Evolutionary conservation across 1,284 basidiomycete genomes (phyloP), one percentile per base, ranked within the genome.

Genomic region (Boletus hoseneyae): DNA sequence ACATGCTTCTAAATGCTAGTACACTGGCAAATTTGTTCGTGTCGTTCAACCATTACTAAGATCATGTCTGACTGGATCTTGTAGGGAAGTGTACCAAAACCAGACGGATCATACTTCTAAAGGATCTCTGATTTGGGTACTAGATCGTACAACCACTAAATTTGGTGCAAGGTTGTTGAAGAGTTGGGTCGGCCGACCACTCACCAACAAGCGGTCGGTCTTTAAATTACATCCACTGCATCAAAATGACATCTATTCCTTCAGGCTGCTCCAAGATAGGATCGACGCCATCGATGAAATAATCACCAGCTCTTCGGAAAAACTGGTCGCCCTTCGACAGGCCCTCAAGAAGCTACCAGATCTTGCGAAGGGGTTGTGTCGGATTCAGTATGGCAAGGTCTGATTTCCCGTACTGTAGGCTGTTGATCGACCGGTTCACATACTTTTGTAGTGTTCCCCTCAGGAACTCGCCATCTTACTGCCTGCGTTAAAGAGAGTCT

Each of bases 1-100:
- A 92, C 56, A 97, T 98, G 94, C 76, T 94, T 13, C 75, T 99
- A 42, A 91, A 88, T 50, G 85, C 85, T 35, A 95, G 93, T 63
- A 97, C 96, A 0, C 71, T 98, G 13, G 77, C 78, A 25, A 97
- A 98, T 62, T 73, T 98, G 71, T 83, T 52, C 23, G 79, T 54
- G 27, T 42, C 33, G 49, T 47, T 30, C 11, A 8, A 15, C 8
- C 23, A 39, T 27, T 12, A 6, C 9, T 37, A 11, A 38, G 36
- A 30, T 43, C 52, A 54, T 50, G 45, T 13, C 43, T 54, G 32
- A 54, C 42, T n/a, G 11, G n/a, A 12, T 44, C 18, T 30, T 51
- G 45, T 57, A 84, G 82, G 45, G 93, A 97, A 66, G 83, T 97
- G n/a, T 94, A 91, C 64, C 79, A 82, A 27, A 97, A 97, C 59